Percentiles rank a stretch among this genome's conserved stretches.
phyloP scores from a whole-genome alignment of 2,329 filamentous ascomycete genomes.

The Phialophora verrucosa region DNA sequence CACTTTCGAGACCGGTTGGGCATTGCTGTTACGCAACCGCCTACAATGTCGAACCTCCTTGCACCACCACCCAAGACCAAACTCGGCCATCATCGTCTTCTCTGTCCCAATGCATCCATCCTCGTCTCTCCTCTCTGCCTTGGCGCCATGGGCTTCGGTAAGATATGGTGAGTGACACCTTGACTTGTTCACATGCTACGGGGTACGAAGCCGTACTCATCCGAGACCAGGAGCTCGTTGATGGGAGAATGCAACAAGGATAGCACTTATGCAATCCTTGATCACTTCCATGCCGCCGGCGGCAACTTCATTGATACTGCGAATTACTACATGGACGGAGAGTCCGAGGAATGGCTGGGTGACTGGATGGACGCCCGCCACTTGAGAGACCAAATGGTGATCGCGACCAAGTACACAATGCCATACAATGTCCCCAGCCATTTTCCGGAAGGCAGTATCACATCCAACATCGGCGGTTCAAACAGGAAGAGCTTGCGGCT shows the following conservation, averaged over 20 bases:
- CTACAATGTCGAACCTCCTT: conserved; percentile 7
- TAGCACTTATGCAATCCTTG: conserved; percentile 53
- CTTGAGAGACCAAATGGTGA: conserved; percentile 57
- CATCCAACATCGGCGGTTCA: conserved; percentile 51
- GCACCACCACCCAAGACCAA: conserved; percentile 46
- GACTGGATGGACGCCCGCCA: conserved; percentile 57
- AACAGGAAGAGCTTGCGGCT: conserved; percentile 43
- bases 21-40: neutral
- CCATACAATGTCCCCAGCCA: conserved; percentile 43
- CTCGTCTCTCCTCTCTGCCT: conserved; percentile 62
- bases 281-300: conserved; percentile 52
- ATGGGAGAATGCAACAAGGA: conserved; percentile 50
- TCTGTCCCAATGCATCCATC: conserved; percentile 59
- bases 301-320: conserved; percentile 61
- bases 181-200: neutral
- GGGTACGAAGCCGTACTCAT: no score
- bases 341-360: conserved; percentile 57
- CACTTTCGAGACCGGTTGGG: neutral
- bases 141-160: conserved; percentile 62
- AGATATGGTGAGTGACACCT: conserved; percentile 36
- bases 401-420: conserved; percentile 61
- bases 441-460: conserved; percentile 10
- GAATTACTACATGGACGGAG: conserved; percentile 47
- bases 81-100: conserved; percentile 59
- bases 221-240: conserved; percentile 44